Conservation (phyloP, 371 early-diverging fungal species). For the Sporodiniella umbellata region DNA sequence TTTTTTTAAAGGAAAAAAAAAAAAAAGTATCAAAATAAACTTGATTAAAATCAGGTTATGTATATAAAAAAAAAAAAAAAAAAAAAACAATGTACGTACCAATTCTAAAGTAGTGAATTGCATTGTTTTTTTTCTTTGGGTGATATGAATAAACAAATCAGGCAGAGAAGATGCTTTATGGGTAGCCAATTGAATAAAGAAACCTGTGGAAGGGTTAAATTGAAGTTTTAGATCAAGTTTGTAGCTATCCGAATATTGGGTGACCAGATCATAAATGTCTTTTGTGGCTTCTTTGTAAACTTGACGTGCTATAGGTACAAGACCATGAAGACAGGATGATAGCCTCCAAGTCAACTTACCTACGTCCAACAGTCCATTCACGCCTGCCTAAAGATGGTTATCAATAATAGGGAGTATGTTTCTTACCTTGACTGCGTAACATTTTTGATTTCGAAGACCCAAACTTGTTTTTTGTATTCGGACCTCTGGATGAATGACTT, state of each 20-base stretch:
- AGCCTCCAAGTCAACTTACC: slow-evolving; percentile 39
- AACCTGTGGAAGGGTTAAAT: slow-evolving; percentile 62
- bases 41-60: too few relatives aligned
- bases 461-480: slow-evolving; percentile 66
- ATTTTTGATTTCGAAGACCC: slow-evolving; percentile 81
- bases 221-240: slow-evolving; percentile 62
- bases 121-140: slow-evolving; percentile 56
- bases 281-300: slow-evolving; percentile 83
- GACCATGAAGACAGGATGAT: background rate
- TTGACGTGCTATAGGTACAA: slow-evolving; percentile 53
- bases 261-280: slow-evolving; percentile 76
- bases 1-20: too few relatives aligned
- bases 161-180: slow-evolving; percentile 37
- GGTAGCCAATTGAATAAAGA: slow-evolving; percentile 52
- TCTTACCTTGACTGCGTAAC: slow-evolving; percentile 73
- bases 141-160: slow-evolving; percentile 54
- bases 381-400: slow-evolving; percentile 55
- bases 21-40: too few relatives aligned
- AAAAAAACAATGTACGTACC: slow-evolving; percentile 46
- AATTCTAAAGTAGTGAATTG: slow-evolving; percentile 80
- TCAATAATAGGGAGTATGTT: background rate
- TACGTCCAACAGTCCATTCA: slow-evolving; percentile 88
- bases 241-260: slow-evolving; percentile 56
- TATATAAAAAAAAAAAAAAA: too few relatives aligned
- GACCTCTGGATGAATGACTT: too few relatives aligned